Conservation (phyloP, 306 rosid genomes). For the Cucurbita argyrosperma region DNA sequence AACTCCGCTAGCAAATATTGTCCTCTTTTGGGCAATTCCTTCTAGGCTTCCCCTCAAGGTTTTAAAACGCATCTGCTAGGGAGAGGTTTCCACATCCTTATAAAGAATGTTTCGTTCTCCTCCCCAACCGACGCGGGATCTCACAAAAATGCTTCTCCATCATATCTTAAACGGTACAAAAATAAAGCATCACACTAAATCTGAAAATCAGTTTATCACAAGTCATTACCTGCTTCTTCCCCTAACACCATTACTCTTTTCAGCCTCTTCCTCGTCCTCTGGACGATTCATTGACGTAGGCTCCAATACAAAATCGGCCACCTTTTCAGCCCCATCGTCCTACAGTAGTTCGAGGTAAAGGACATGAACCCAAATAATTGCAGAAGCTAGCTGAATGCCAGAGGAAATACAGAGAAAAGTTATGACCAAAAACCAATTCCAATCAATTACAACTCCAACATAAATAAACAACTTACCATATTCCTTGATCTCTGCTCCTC, state of each 20-base stretch:
- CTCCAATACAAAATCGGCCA: conserved; percentile 38
- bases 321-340: conserved; percentile 76
- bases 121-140: too few relatives aligned
- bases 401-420: conserved; percentile 74
- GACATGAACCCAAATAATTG: conserved; percentile 99
- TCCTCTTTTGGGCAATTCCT: too few relatives aligned
- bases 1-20: too few relatives aligned
- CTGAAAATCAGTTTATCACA: not conserved
- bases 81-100: too few relatives aligned
- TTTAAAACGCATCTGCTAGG: too few relatives aligned
- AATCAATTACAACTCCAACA: conserved; percentile 51
- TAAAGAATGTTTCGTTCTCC: too few relatives aligned
- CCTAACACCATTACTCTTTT: conserved; percentile 58
- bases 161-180: not conserved
- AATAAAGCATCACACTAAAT: not conserved
- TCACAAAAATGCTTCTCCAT: not conserved
- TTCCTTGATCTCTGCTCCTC: conserved; percentile 61
- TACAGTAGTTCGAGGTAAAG: conserved; percentile 99
- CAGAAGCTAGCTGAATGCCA: conserved; percentile 99
- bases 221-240: conserved; percentile 46
- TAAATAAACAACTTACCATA: conserved; percentile 60
- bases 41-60: too few relatives aligned
- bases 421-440: conserved; percentile 55
- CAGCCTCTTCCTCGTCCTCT: conserved; percentile 41
- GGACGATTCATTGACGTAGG: conserved; percentile 26